phyloP scores from a whole-genome alignment of 1,139 yeast genomes.

The Candida buenavistaensis region DNA sequence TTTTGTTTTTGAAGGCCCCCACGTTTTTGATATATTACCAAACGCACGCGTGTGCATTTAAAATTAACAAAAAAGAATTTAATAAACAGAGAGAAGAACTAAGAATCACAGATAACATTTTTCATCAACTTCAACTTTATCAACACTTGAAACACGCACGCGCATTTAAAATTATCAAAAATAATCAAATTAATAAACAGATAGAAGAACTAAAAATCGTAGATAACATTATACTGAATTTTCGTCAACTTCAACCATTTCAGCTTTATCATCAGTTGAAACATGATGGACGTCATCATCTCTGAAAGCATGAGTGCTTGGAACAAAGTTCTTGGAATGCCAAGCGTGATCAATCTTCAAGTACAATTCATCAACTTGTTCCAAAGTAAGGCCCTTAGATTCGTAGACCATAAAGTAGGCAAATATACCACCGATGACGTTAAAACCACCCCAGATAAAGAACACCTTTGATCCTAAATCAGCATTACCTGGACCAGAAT shows the following conservation, averaged over 20 bases:
- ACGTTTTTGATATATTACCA: too few relatives aligned
- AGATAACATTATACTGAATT: conserved; percentile 6
- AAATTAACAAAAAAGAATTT: too few relatives aligned
- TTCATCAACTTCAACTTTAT: too few relatives aligned
- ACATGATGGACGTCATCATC: conserved; percentile 19
- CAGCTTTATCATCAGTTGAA: conserved; percentile 15
- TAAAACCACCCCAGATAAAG: conserved; percentile 65
- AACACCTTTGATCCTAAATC: conserved; percentile 65
- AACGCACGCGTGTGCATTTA: too few relatives aligned
- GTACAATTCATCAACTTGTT: conserved; percentile 58
- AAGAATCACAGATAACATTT: too few relatives aligned
- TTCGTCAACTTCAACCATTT: conserved; percentile 15
- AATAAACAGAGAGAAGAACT: too few relatives aligned
- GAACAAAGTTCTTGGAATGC: conserved; percentile 32
- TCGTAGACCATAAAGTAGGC: conserved; percentile 70
- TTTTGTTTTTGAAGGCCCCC: too few relatives aligned
- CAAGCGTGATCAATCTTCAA: conserved; percentile 34
- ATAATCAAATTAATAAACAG: too few relatives aligned
- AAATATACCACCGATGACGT: conserved; percentile 42
- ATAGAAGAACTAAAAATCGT: not conserved
- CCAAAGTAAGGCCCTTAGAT: conserved; percentile 73
- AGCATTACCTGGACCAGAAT: conserved; percentile 59
- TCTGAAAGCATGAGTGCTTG: conserved; percentile 36
- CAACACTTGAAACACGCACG: too few relatives aligned
- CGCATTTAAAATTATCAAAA: too few relatives aligned